Evolutionary conservation across 768 basidiomycete species (phyloP).

Genomic region (Imleria badia): DNA sequence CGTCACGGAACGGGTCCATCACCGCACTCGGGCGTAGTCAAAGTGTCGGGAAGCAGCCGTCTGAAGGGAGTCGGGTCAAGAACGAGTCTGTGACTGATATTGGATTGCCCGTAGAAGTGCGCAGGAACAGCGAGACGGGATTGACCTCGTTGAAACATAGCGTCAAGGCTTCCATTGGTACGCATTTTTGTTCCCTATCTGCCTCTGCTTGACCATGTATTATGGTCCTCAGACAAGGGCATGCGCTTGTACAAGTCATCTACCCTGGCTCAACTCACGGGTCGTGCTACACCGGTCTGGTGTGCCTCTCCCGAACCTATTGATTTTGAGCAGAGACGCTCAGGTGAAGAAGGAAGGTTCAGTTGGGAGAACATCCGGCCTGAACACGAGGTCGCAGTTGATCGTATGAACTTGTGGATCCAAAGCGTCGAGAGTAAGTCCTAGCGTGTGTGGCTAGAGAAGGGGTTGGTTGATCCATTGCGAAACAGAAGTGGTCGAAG

Average conservation of each 20-base stretch:
- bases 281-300: slow-evolving; percentile 31
- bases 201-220: background rate
- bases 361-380: slow-evolving; percentile 36
- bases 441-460: background rate
- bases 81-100: slow-evolving; percentile 17
- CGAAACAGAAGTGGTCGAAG: slow-evolving; percentile 72
- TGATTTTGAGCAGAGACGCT: slow-evolving; percentile 34
- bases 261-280: slow-evolving; percentile 42
- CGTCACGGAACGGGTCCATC: slow-evolving; percentile 25
- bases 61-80: slow-evolving; percentile 9
- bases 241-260: slow-evolving; percentile 68
- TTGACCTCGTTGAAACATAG: slow-evolving; percentile 61
- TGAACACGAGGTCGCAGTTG: slow-evolving; percentile 36
- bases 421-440: slow-evolving; percentile 78
- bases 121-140: slow-evolving; percentile 36
- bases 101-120: slow-evolving; percentile 26
- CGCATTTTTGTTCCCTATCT: slow-evolving; percentile 17
- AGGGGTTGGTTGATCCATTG: background rate
- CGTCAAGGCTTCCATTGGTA: slow-evolving; percentile 74
- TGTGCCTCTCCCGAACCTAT: slow-evolving; percentile 30
- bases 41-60: slow-evolving; percentile 3
- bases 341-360: slow-evolving; percentile 33
- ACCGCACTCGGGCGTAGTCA: slow-evolving; percentile 14
- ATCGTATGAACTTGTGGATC: slow-evolving; percentile 82
- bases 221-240: slow-evolving; percentile 55